phyloP scores from a whole-genome alignment of 116 monocot genomes.

The Trichopus zeylanicus region DNA sequence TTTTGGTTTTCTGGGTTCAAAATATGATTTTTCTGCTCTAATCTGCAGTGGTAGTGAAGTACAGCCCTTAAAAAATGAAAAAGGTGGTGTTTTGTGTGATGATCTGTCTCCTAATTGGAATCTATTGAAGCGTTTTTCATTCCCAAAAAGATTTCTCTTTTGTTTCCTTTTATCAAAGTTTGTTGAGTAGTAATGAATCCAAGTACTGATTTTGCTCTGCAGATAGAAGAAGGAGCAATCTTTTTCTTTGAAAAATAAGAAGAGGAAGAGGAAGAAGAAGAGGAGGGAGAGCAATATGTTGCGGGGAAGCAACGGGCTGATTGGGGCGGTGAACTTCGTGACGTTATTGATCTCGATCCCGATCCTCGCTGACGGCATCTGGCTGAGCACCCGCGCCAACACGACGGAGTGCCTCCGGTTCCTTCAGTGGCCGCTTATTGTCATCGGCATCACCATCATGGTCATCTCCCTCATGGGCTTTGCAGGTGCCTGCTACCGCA shows the following conservation, averaged over 20 bases:
- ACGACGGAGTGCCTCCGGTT: not conserved
- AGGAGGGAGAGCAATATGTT: slow-evolving; percentile 12
- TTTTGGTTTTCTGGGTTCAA: not conserved
- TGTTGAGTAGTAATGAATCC: too few species aligned
- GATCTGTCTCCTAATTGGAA: not conserved
- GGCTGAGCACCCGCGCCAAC: not conserved
- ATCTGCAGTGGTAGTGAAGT: too few species aligned
- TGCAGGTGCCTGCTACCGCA: slow-evolving; percentile 1
- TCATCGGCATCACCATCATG: slow-evolving; percentile 1
- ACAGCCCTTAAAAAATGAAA: not conserved
- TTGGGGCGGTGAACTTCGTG: slow-evolving; percentile 54
- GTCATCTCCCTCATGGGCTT: slow-evolving; percentile 1
- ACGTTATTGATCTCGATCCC: slow-evolving; percentile 57
- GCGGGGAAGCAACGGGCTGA: slow-evolving; percentile 37
- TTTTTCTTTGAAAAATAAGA: not conserved
- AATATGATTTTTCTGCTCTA: not conserved
- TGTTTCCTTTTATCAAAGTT: not conserved
- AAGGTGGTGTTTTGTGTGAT: not conserved
- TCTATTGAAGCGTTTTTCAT: not conserved
- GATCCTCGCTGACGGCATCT: slow-evolving; percentile 4
- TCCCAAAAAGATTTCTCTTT: not conserved
- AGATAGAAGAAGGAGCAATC: too few species aligned
- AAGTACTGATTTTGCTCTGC: not conserved
- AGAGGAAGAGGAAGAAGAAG: not conserved
- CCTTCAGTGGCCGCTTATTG: slow-evolving; percentile 3